These are phyloP conservation scores for Gaillardinia entomophila DNA, from an alignment of 805 yeast species.

Conservation along the genomic window DNA sequence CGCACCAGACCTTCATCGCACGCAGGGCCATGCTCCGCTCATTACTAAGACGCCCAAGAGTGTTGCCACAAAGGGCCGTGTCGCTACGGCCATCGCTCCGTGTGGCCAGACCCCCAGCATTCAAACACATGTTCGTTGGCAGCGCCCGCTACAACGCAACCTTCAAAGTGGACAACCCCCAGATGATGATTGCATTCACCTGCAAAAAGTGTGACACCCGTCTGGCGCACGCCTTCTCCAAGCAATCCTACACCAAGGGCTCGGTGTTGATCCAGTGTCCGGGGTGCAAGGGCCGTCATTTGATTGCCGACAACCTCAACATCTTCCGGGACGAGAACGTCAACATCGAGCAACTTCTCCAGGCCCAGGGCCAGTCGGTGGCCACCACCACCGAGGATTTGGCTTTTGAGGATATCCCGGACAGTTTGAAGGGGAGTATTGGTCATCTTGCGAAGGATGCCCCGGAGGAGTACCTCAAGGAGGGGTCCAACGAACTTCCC, in stretches of 20 bases:
- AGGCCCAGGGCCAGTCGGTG: conserved; percentile 70
- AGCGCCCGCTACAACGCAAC: background rate
- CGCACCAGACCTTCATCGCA: no score
- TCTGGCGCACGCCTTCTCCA: conserved; percentile 85
- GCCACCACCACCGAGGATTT: conserved; percentile 61
- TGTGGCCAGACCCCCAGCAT: no score
- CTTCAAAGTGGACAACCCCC: conserved; percentile 65
- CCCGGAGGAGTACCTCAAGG: conserved; percentile 36
- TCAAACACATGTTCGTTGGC: no score
- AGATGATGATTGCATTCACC: conserved; percentile 83
- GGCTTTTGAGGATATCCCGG: conserved; percentile 65
- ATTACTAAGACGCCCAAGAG: no score
- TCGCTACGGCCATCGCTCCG: no score
- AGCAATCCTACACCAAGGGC: conserved; percentile 84
- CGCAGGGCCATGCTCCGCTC: no score
- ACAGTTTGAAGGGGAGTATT: conserved; percentile 40
- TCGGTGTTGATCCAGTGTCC: conserved; percentile 91
- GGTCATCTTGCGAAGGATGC: conserved; percentile 70
- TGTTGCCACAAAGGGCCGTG: no score
- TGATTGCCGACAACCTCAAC: conserved; percentile 71
- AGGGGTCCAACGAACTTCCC: conserved; percentile 1
- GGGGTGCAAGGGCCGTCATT: conserved; percentile 78
- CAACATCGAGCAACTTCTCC: conserved; percentile 74
- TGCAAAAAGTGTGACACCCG: conserved; percentile 82
- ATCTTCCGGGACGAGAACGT: conserved; percentile 75